phyloP scores from a whole-genome alignment of 1,284 basidiomycete genomes.

The Mycosarcoma maydis region DNA sequence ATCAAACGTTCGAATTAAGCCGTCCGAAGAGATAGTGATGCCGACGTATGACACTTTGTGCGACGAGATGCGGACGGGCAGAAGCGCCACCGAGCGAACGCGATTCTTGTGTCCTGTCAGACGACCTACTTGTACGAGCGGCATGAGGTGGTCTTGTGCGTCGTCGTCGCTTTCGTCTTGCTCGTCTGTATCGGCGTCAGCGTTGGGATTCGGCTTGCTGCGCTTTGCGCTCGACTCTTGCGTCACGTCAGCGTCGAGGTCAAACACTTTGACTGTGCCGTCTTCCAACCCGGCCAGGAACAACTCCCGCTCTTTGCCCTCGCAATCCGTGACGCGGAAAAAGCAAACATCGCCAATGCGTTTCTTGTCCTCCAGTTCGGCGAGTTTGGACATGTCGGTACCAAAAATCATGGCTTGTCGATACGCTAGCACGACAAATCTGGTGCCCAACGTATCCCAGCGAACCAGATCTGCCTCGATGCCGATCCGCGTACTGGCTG shows the following conservation, averaged over 20 bases:
- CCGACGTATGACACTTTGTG: conserved; percentile 27
- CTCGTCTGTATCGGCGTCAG: too few species aligned
- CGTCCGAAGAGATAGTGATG: conserved; percentile 64
- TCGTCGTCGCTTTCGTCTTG: conserved; percentile 27
- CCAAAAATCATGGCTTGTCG: conserved; percentile 54
- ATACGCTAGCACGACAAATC: conserved; percentile 56
- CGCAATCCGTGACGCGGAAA: conserved; percentile 26
- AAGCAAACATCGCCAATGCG: conserved; percentile 57
- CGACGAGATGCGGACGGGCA: conserved; percentile 22
- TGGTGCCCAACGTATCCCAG: conserved; percentile 53
- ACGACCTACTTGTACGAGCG: conserved; percentile 51
- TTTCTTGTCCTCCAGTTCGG: conserved; percentile 50
- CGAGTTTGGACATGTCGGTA: conserved; percentile 60
- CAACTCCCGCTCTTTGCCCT: conserved; percentile 47
- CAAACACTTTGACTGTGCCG: conserved; percentile 50
- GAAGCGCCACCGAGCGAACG: conserved; percentile 46
- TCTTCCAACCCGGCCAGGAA: conserved; percentile 53
- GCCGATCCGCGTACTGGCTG: conserved; percentile 79
- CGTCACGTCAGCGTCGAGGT: conserved; percentile 36
- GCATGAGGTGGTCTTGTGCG: conserved; percentile 26
- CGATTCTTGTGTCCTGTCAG: conserved; percentile 62
- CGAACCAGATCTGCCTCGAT: conserved; percentile 55
- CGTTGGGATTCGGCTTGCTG: conserved; percentile 18
- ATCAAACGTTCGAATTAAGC: conserved; percentile 61
- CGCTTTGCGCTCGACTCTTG: neutral